A percentile compares a stretch with the other conserved stretches of the same genome.
Evolutionary conservation across 495 filamentous ascomycete genomes (phyloP).

Genomic region (Pyronema domesticum): DNA sequence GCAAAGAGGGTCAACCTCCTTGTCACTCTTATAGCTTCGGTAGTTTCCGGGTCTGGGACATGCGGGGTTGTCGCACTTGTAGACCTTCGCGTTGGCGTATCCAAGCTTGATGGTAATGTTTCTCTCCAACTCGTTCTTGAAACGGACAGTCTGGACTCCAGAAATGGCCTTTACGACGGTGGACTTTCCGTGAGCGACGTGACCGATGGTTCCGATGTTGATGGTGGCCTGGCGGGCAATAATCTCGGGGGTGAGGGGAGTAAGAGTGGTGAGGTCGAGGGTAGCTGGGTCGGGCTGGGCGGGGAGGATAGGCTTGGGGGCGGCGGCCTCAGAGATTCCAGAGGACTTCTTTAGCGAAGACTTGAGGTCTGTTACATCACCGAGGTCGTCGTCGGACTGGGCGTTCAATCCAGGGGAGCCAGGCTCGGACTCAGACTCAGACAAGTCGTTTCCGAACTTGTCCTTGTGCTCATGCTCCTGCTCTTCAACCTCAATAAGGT

Average conservation of each 20-base stretch:
- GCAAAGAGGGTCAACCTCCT: slow-evolving; percentile 88
- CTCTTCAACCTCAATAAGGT: slow-evolving; percentile 30
- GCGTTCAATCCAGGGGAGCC: slow-evolving; percentile 39
- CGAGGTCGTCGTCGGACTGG: slow-evolving; percentile 33
- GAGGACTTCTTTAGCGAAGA: slow-evolving; percentile 48
- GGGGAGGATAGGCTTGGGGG: slow-evolving; percentile 48
- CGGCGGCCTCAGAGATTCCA: slow-evolving; percentile 30
- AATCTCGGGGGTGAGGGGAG: slow-evolving; percentile 82
- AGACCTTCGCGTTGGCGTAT: slow-evolving; percentile 98
- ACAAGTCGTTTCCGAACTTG: slow-evolving; percentile 26
- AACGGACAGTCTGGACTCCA: slow-evolving; percentile 93
- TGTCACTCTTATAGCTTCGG: slow-evolving; percentile 93
- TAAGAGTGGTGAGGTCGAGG: slow-evolving; percentile 59
- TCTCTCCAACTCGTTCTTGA: slow-evolving; percentile 97
- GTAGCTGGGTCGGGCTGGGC: slow-evolving; percentile 78
- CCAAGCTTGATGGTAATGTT: slow-evolving; percentile 99
- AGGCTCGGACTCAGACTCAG: slow-evolving; percentile 41
- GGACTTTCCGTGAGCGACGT: slow-evolving; percentile 95
- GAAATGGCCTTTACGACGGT: slow-evolving; percentile 99
- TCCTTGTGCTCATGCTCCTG: slow-evolving; percentile 2
- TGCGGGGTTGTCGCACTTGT: slow-evolving; percentile 83
- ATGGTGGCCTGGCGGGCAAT: slow-evolving; percentile 95
- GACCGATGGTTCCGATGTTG: slow-evolving; percentile 97
- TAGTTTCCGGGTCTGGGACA: slow-evolving; percentile 93
- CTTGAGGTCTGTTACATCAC: slow-evolving; percentile 38